phyloP scores from a whole-genome alignment of 768 basidiomycete species.

The Suillus subalutaceus region DNA sequence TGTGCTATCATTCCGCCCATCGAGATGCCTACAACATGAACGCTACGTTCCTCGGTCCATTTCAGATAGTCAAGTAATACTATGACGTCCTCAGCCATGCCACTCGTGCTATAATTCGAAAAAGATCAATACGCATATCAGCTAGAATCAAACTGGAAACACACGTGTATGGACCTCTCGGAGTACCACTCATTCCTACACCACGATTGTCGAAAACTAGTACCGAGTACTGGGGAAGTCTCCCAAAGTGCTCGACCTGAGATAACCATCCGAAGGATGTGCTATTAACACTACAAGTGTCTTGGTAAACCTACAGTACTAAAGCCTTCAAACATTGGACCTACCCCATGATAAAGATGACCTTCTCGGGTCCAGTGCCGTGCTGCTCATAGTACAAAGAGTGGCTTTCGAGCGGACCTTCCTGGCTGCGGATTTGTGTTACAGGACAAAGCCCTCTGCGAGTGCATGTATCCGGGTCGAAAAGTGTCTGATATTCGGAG shows the following conservation, averaged over 20 bases:
- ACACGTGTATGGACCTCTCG: constrained; percentile 78
- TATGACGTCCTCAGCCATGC: constrained; percentile 77
- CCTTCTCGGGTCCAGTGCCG: constrained; percentile 63
- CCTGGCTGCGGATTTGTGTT: constrained; percentile 50
- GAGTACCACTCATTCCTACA: constrained; percentile 73
- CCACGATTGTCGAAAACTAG: constrained; percentile 88
- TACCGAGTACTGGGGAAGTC: constrained; percentile 54
- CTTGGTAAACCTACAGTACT: not conserved
- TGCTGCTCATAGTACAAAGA: constrained; percentile 83
- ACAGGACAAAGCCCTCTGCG: constrained; percentile 81
- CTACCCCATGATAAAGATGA: constrained; percentile 80
- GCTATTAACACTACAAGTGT: constrained; percentile 55
- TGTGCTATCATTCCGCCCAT: constrained; percentile 87
- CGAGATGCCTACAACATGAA: constrained; percentile 77
- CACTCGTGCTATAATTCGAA: constrained; percentile 53
- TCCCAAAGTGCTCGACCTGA: constrained; percentile 68
- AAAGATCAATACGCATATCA: not conserved
- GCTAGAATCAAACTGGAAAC: not conserved
- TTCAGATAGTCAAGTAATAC: constrained; percentile 69
- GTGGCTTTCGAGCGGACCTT: constrained; percentile 60
- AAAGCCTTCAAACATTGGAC: not conserved
- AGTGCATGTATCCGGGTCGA: constrained; percentile 61
- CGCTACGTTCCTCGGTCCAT: constrained; percentile 62
- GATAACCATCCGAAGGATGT: constrained; percentile 63
- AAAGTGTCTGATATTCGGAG: constrained; percentile 44